Base-by-base conservation (phyloP, 2,329 filamentous ascomycete genomes). In the Cladophialophora psammophila region DNA sequence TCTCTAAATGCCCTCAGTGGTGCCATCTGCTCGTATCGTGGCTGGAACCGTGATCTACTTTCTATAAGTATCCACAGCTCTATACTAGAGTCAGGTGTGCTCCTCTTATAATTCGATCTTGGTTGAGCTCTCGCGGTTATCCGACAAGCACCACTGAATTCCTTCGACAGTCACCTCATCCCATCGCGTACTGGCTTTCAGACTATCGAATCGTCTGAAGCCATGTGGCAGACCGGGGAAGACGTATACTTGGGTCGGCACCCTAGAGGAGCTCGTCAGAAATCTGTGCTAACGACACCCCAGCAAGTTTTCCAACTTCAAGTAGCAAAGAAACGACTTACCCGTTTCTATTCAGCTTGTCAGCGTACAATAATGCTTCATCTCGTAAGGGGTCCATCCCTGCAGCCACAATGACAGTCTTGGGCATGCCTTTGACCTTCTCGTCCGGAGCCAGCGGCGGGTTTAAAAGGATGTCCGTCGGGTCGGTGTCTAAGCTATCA, bases 151-250 rank as follows among this genome's bases (percentile, higher is more conserved):
- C 73, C 74, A 71, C 57, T 34, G 38, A 53, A 78, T 78, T 0
- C 76, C 77, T 4, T 73, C 64, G 6, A 69, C 71, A 52, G 76
- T 74, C 0, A 75, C 69, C 42, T 74, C 62, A 63, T 79, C 77
- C 75, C 76, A 79, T 9, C 69, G 66, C 63, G 73, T 69, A 12
- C 66, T 73, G 3, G 70, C 74, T 0, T 74, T 67, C n/a, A 78
- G 48, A 32, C 69, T 71, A 5, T 73, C 69, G 31, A 72, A 74
- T 5, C 74, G 67, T 52, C 81, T 74, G 70, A 86, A 86, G 0
- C 81, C 82, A 75, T 87, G 86, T 0, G 86, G 86, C 0, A 87
- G 74, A 0, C 85, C 85, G 32, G 77, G 80, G 72, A 86, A 86
- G 0, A 87, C 68, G 63, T 80, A 76, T 0, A 82, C 74, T 62